A percentile compares a stretch with the other conserved stretches of the same genome.
Conservation (phyloP, 2,329 filamentous ascomycete genomes). For the Didymella exigua region DNA sequence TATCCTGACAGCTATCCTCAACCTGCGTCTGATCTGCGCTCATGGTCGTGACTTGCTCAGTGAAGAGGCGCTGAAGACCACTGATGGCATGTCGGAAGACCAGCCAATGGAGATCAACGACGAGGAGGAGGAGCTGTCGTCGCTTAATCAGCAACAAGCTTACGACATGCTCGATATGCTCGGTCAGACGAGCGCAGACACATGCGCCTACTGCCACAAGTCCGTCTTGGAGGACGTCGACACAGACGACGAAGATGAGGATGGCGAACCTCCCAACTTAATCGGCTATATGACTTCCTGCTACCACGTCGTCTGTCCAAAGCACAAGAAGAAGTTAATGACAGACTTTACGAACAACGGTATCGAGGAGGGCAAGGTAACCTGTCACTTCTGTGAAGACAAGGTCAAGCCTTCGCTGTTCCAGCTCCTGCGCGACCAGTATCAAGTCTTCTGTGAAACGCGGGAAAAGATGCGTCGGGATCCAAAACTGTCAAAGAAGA, state of each 20-base stretch:
- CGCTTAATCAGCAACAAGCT: conserved; percentile 71
- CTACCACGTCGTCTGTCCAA: conserved; percentile 80
- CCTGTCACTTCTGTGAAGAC: conserved; percentile 72
- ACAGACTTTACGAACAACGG: conserved; percentile 55
- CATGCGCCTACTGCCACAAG: conserved; percentile 67
- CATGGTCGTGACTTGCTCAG: conserved; percentile 91
- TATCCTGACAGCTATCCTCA: conserved; percentile 87
- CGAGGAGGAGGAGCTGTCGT: conserved; percentile 66
- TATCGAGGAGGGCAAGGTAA: conserved; percentile 55
- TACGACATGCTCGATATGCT: conserved; percentile 87
- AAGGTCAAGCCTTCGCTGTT: conserved; percentile 69
- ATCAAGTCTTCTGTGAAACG: conserved; percentile 58
- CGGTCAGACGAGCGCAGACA: conserved; percentile 77
- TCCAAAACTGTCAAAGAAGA: conserved; percentile 62
- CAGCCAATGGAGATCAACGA: conserved; percentile 90
- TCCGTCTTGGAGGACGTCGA: conserved; percentile 46
- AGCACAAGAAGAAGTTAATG: conserved; percentile 69
- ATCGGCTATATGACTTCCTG: conserved; percentile 85
- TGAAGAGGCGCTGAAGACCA: conserved; percentile 77
- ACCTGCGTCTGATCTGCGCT: conserved; percentile 87
- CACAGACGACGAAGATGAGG: conserved; percentile 51
- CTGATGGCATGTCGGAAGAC: conserved; percentile 80
- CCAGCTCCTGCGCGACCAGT: conserved; percentile 66
- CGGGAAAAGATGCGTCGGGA: conserved; percentile 61
- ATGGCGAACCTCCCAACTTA: conserved; percentile 60